These are phyloP conservation scores for Jackrogersella minutella DNA, from an alignment of 495 filamentous ascomycete genomes.

Conservation along the genomic window DNA sequence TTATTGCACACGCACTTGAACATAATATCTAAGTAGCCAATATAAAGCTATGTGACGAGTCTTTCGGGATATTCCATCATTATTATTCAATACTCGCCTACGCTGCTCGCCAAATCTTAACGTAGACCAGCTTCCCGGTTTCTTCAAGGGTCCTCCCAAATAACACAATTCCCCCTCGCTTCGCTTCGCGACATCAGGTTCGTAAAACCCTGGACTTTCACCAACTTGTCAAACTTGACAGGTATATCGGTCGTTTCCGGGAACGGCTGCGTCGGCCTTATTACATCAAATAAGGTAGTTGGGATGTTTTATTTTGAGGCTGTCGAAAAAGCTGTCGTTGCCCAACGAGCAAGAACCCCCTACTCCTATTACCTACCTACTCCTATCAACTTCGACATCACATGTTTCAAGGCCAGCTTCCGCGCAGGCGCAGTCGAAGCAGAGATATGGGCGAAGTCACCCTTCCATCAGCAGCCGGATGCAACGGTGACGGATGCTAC, in stretches of 20 bases:
- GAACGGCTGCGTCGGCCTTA: conserved; percentile 16
- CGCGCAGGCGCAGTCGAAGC: conserved; percentile 21
- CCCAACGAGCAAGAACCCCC: background rate
- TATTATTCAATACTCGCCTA: conserved; percentile 7
- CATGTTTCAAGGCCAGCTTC: conserved; percentile 31
- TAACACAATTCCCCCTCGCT: conserved; percentile 26
- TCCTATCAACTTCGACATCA: conserved; percentile 33
- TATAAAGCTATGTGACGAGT: background rate
- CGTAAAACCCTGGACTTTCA: conserved; percentile 15
- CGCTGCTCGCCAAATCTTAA: conserved; percentile 9
- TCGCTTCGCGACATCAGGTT: conserved; percentile 12
- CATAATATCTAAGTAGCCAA: too few relatives aligned
- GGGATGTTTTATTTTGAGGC: conserved; percentile 19
- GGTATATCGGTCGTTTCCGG: conserved; percentile 27
- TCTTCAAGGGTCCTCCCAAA: conserved; percentile 22
- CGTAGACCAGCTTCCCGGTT: conserved; percentile 26
- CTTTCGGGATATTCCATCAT: conserved; percentile 18
- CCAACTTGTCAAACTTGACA: conserved; percentile 35
- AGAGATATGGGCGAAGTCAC: conserved; percentile 18
- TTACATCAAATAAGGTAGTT: conserved; percentile 19
- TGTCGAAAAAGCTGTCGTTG: conserved; percentile 22
- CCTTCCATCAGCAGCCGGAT: conserved; percentile 33
- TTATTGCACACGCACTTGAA: background rate
- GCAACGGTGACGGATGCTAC: conserved; percentile 35
- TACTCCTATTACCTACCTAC: too few relatives aligned